Percentiles rank a stretch among this genome's conserved stretches.
Evolutionary conservation across 768 basidiomycete species (phyloP).

Genomic region (Phylloporus sp.): DNA sequence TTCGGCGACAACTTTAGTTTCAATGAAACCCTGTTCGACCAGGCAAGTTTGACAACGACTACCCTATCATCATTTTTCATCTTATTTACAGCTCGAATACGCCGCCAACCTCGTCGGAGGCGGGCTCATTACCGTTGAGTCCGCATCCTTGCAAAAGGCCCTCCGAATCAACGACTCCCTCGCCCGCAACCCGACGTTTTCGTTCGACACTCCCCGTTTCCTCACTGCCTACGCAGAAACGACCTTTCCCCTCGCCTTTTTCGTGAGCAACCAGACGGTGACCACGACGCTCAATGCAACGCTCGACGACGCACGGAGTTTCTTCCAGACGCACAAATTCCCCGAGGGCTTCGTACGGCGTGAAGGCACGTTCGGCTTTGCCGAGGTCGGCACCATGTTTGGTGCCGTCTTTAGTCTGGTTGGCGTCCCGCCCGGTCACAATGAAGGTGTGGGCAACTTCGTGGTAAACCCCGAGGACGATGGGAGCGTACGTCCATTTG

Average conservation of each 20-base stretch:
- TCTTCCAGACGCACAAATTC: slow-evolving; percentile 16
- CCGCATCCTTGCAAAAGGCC: slow-evolving; percentile 17
- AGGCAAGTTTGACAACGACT: slow-evolving; percentile 1
- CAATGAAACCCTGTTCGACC: slow-evolving; percentile 24
- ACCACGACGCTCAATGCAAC: slow-evolving; percentile 15
- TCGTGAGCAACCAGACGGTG: slow-evolving; percentile 20
- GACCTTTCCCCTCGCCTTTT: slow-evolving; percentile 24
- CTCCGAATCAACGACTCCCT: slow-evolving; percentile 26
- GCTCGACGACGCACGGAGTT: slow-evolving; percentile 16
- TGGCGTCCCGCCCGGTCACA: slow-evolving; percentile 11
- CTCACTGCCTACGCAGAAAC: slow-evolving; percentile 20
- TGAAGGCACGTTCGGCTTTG: slow-evolving; percentile 9
- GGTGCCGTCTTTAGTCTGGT: neutral
- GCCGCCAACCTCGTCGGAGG: slow-evolving; percentile 19
- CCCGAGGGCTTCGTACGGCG: slow-evolving; percentile 20
- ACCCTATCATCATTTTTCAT: neutral
- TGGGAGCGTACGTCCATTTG: slow-evolving; percentile 9
- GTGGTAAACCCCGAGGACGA: slow-evolving; percentile 9
- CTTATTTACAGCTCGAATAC: slow-evolving; percentile 7
- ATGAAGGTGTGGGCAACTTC: slow-evolving; percentile 17
- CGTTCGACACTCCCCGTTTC: slow-evolving; percentile 19
- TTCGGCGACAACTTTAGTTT: slow-evolving; percentile 24
- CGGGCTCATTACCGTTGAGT: slow-evolving; percentile 19
- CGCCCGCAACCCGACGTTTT: slow-evolving; percentile 20
- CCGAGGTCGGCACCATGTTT: slow-evolving; percentile 2